phyloP scores from a whole-genome alignment of 2,329 filamentous ascomycete genomes.

The Neopestalotiopsis sp. region DNA sequence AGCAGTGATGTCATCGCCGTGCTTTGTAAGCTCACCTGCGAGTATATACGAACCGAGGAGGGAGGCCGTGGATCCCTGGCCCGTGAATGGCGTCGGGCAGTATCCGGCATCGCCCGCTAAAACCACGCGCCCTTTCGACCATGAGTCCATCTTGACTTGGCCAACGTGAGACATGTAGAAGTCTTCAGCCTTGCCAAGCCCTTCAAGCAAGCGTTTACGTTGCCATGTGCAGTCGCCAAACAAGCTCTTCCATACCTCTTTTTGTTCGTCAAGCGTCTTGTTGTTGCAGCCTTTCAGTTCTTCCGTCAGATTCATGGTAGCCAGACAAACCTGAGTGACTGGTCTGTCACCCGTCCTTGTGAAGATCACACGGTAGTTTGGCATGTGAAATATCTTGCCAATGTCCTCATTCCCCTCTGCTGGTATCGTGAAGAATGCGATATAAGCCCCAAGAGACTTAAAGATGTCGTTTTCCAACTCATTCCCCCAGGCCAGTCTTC shows the following conservation, averaged over 20 bases:
- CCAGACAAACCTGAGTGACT: constrained; percentile 42
- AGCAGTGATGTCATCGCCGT: constrained; percentile 31
- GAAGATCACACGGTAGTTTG: constrained; percentile 42
- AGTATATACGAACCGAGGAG: constrained; percentile 60
- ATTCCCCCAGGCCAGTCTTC: constrained; percentile 41
- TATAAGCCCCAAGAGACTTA: constrained; percentile 36
- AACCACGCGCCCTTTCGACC: constrained; percentile 51
- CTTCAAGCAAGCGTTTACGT: constrained; percentile 23
- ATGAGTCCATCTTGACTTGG: constrained; percentile 49
- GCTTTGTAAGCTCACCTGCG: constrained; percentile 54
- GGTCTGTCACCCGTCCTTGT: constrained; percentile 40
- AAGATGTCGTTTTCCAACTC: constrained; percentile 32
- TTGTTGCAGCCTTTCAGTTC: constrained; percentile 19
- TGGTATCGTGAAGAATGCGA: constrained; percentile 47
- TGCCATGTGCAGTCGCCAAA: constrained; percentile 38
- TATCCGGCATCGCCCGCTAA: constrained; percentile 61
- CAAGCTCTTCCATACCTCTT: constrained; percentile 28
- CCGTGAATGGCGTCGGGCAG: constrained; percentile 52
- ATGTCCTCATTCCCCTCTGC: constrained; percentile 31
- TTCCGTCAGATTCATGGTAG: constrained; percentile 24
- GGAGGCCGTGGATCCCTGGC: constrained; percentile 55
- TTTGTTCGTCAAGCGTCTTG: constrained; percentile 27
- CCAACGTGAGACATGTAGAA: constrained; percentile 52
- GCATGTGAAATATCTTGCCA: constrained; percentile 39
- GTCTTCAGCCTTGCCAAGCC: constrained; percentile 37